Percentiles rank a stretch among this genome's conserved stretches.
Evolutionary conservation across 1,139 yeast genomes (phyloP).

Genomic region (Geotrichum siamense): DNA sequence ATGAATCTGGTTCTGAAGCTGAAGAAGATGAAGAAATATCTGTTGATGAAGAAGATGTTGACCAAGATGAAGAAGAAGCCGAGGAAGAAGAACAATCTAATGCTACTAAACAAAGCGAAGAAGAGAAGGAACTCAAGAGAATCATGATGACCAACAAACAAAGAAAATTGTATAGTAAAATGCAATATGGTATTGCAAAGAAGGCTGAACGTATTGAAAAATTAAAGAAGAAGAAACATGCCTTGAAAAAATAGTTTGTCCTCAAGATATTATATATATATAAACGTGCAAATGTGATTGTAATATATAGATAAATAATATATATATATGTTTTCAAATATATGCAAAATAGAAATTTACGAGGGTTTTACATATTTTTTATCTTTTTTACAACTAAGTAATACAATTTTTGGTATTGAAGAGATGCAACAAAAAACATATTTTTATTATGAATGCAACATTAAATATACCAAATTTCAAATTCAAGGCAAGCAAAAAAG

Average conservation of each 20-base stretch:
- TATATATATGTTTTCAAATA: too few species aligned
- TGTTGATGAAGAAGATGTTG: slow-evolving; percentile 46
- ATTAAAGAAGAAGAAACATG: slow-evolving; percentile 70
- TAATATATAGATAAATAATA: too few species aligned
- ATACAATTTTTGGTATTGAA: too few species aligned
- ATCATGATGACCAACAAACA: slow-evolving; percentile 98
- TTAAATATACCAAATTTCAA: too few species aligned
- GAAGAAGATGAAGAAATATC: slow-evolving; percentile 45
- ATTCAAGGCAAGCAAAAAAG: too few species aligned
- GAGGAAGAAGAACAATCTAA: slow-evolving; percentile 71
- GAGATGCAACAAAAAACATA: too few species aligned
- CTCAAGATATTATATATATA: background rate
- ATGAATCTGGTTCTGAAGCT: slow-evolving; percentile 36
- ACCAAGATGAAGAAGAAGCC: slow-evolving; percentile 63
- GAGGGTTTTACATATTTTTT: too few species aligned
- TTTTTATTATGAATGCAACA: too few species aligned
- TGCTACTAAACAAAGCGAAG: slow-evolving; percentile 38
- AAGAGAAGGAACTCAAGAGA: slow-evolving; percentile 79
- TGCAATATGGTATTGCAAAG: slow-evolving; percentile 87
- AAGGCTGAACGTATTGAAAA: slow-evolving; percentile 73
- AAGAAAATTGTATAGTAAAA: slow-evolving; percentile 87
- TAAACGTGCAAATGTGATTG: too few species aligned
- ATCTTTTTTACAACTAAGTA: too few species aligned
- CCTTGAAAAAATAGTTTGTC: slow-evolving; percentile 57
- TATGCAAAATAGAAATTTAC: too few species aligned